A percentile compares a stretch with the other conserved stretches of the same genome.
Conservation (phyloP, 768 basidiomycete genomes). For the Postia placenta region DNA sequence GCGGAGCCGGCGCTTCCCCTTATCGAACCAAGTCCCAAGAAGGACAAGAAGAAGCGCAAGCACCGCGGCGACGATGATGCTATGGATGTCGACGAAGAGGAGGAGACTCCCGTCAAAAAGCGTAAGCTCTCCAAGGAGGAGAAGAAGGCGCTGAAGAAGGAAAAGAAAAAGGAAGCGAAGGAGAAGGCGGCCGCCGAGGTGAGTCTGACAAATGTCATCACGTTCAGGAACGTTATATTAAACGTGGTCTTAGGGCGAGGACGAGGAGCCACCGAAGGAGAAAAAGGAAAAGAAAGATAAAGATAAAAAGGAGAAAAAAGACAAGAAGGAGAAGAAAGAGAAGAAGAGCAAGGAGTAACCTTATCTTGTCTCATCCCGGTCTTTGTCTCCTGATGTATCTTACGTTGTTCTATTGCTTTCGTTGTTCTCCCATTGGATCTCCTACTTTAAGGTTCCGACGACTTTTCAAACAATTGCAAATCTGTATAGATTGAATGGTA, state of each 20-base stretch:
- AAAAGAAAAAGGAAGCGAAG: constrained; percentile 60
- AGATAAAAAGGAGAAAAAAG: constrained; percentile 32
- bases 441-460: background rate
- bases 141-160: constrained; percentile 80
- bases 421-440: background rate
- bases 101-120: constrained; percentile 58
- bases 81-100: constrained; percentile 32
- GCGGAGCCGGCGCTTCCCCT: constrained; percentile 49
- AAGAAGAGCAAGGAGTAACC: constrained; percentile 40
- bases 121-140: constrained; percentile 78
- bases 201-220: constrained; percentile 12
- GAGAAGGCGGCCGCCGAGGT: constrained; percentile 39
- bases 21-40: constrained; percentile 49
- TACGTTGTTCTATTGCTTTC: background rate
- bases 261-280: constrained; percentile 31
- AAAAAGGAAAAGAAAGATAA: too few species aligned
- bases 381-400: constrained; percentile 7
- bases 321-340: constrained; percentile 42
- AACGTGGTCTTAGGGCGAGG: too few species aligned
- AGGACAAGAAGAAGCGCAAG: constrained; percentile 48
- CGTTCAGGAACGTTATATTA: constrained; percentile 1
- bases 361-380: constrained; percentile 10
- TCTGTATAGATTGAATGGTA: background rate
- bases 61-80: constrained; percentile 64
- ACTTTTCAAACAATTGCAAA: background rate